Percentiles rank a stretch among this genome's conserved stretches.
phyloP scores from a whole-genome alignment of 2,329 filamentous ascomycete genomes.

The Colletotrichum brevisporum region DNA sequence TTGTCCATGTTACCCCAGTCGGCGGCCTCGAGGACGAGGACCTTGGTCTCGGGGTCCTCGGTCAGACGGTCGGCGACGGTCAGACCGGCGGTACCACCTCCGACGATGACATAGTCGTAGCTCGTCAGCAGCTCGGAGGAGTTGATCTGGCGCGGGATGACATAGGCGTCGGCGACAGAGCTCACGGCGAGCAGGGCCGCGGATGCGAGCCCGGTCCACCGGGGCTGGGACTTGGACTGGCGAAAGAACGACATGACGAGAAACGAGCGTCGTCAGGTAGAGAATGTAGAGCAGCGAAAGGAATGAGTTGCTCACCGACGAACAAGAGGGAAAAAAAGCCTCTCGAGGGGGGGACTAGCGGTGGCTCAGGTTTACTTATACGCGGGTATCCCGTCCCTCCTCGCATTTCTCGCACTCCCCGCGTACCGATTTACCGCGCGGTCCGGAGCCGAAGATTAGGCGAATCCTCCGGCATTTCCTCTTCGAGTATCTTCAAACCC shows the following conservation, averaged over 20 bases:
- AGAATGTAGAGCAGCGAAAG: neutral
- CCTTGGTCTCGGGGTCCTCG: slow-evolving; percentile 29
- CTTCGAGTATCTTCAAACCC: neutral
- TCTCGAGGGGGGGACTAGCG: too few species aligned
- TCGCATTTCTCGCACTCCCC: neutral
- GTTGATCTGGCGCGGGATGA: slow-evolving; percentile 26
- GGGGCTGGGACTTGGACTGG: slow-evolving; percentile 30
- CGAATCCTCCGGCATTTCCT: slow-evolving; percentile 5
- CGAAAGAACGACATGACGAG: slow-evolving; percentile 29
- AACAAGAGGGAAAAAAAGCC: neutral
- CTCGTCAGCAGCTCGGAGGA: slow-evolving; percentile 17
- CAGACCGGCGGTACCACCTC: slow-evolving; percentile 51
- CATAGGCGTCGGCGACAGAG: slow-evolving; percentile 24
- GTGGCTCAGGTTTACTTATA: slow-evolving; percentile 6
- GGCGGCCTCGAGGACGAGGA: slow-evolving; percentile 31
- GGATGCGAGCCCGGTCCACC: slow-evolving; percentile 2
- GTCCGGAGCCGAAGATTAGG: neutral
- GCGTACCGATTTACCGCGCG: neutral
- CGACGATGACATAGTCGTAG: slow-evolving; percentile 51
- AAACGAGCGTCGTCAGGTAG: slow-evolving; percentile 7
- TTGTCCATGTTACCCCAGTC: slow-evolving; percentile 36
- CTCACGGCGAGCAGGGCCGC: slow-evolving; percentile 20
- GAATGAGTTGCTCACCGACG: neutral
- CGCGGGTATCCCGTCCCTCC: neutral
- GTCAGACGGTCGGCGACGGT: slow-evolving; percentile 51